These are phyloP conservation scores for Calonectria naviculata DNA, from an alignment of 2,329 filamentous ascomycete species.

Conservation along the genomic window DNA sequence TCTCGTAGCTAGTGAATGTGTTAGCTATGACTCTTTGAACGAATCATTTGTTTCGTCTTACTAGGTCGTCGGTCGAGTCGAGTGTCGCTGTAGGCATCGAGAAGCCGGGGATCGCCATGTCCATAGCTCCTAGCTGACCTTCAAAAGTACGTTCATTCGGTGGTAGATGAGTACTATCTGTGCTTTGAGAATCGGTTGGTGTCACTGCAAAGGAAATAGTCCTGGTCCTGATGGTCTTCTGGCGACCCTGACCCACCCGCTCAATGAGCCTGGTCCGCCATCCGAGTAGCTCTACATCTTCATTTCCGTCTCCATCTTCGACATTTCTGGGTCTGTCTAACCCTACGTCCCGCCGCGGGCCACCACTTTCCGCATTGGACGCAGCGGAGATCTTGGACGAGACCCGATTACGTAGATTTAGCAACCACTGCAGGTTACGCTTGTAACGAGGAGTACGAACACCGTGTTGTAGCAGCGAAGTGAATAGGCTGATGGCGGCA, in stretches of 20 bases:
- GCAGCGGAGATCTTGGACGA: background rate
- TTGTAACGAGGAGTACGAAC: background rate
- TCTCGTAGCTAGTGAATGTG: background rate
- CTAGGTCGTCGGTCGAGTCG: background rate
- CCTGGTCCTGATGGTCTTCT: background rate
- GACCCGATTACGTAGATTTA: background rate
- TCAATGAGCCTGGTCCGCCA: background rate
- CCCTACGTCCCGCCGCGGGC: background rate
- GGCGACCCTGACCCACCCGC: background rate
- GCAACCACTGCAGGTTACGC: background rate
- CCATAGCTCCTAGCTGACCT: background rate
- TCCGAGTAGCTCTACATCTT: background rate
- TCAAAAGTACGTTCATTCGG: background rate
- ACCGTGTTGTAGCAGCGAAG: background rate
- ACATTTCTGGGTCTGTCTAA: background rate
- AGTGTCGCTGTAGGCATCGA: background rate
- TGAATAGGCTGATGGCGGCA: background rate
- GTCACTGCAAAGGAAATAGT: background rate
- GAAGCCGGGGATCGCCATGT: background rate
- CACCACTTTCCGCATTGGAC: background rate
- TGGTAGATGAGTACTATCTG: background rate
- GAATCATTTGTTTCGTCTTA: background rate
- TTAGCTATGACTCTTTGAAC: background rate
- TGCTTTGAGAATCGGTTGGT: background rate
- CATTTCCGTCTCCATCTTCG: background rate